Percentiles rank a stretch among this genome's conserved stretches.
Evolutionary conservation across 176 grass and related monocot species (phyloP).

Genomic region (Cenchrus americanus): DNA sequence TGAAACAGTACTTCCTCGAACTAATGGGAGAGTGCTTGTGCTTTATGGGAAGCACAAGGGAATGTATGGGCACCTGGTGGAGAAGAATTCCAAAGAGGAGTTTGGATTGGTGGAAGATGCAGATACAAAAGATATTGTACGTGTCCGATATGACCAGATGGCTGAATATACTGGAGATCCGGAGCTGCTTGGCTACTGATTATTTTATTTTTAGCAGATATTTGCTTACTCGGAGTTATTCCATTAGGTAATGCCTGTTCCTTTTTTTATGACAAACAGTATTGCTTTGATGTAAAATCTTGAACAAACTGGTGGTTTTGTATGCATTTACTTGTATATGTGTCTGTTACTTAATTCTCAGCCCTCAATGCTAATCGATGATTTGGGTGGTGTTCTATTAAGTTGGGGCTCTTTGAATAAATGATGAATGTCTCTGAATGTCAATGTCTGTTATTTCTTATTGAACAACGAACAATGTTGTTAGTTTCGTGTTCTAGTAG

Average conservation of each 20-base stretch:
- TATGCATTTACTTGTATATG: slow-evolving; percentile 32
- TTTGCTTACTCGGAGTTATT: slow-evolving; percentile 12
- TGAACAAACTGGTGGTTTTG: not conserved
- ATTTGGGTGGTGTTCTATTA: not conserved
- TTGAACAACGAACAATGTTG: not conserved
- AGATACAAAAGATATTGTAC: slow-evolving; percentile 73
- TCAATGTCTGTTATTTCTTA: not conserved
- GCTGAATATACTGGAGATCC: slow-evolving; percentile 90
- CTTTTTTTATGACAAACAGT: slow-evolving; percentile 26
- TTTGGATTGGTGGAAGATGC: slow-evolving; percentile 72
- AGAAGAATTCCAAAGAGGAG: slow-evolving; percentile 69
- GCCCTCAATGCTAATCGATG: not conserved
- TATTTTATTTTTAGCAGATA: slow-evolving; percentile 2
- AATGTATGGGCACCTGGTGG: slow-evolving; percentile 73
- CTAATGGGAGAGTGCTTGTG: slow-evolving; percentile 74
- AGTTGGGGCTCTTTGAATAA: slow-evolving; percentile 7
- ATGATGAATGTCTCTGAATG: not conserved
- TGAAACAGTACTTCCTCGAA: slow-evolving; percentile 85
- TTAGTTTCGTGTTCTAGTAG: not conserved
- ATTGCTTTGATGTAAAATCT: slow-evolving; percentile 34
- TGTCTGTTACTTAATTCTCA: slow-evolving; percentile 15
- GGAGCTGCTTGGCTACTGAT: slow-evolving; percentile 72
- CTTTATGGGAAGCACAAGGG: slow-evolving; percentile 86
- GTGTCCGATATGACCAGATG: slow-evolving; percentile 77
- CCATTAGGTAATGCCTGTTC: slow-evolving; percentile 41